Base-by-base conservation (phyloP, 176 grass and related monocot genomes). In the Aegilops longissima region DNA sequence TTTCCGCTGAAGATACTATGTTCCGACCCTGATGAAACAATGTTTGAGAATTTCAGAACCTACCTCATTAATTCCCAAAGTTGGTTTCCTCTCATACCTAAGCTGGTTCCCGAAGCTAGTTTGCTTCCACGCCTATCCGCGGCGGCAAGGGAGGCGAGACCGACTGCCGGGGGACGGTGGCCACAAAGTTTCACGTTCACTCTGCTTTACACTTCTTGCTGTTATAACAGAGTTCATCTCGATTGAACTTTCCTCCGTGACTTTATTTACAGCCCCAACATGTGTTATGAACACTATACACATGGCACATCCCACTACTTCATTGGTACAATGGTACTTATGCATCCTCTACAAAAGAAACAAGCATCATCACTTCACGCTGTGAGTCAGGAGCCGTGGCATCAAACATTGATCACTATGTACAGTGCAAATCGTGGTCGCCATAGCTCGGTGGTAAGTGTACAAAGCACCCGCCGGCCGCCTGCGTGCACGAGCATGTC, bases 321-420 rank as follows among this genome's bases (percentile, higher is more conserved):
- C 56, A 20, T 59, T 9, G 8, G 68, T 66, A 31, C 56, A 20
- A 21, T 9, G 8, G 68, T 66, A 31, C 29, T 79, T 47, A 73
- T 39, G 80, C 75, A 84, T 12, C 49, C 38, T 84, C 13, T 13
- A 40, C 16, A 42, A 27, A 33, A 59, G 39, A 79, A n/a, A 59
- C 6, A 58, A 58, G 54, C 18, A 58, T 21, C 2, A 49, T 1
- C 31, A 74, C 18, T 71, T 66, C 40, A 11, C 27, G 51, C 4
- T 23, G 30, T 30, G 29, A 67, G 45, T 27, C 61, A 56, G 23
- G 36, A 33, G 9, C 3, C 9, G 65, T 27, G 65, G 35, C 69
- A 79, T 61, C 76, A 44, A 76, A 70, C 31, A 86, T n/a, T 62
- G 78, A 70, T 20, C 67, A 36, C 29, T 89, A 80, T 89, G 76